Evolutionary conservation across 805 yeast genomes (phyloP).

Genomic region (Cyberlindnera maclurae): DNA sequence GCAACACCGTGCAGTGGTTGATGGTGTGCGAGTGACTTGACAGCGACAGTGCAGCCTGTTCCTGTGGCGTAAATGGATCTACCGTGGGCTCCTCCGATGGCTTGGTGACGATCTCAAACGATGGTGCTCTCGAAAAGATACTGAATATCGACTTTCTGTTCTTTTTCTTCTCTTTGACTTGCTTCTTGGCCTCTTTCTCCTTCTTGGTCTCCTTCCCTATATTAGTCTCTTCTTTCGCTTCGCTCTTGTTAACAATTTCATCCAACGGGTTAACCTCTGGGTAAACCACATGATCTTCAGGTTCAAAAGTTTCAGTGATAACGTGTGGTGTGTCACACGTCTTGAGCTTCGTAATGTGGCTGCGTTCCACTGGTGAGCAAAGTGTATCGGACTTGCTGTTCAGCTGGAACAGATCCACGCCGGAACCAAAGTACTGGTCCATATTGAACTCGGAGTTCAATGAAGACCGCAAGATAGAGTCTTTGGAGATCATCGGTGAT

Average conservation of each 20-base stretch:
- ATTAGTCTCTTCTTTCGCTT: background rate
- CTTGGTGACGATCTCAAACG: constrained; percentile 21
- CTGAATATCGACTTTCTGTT: constrained; percentile 21
- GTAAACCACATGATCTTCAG: no score
- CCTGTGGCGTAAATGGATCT: no score
- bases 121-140: constrained; percentile 16
- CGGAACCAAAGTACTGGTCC: constrained; percentile 8
- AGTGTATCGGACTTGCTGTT: constrained; percentile 1
- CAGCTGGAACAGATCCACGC: constrained; percentile 7
- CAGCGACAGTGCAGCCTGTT: no score
- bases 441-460: constrained; percentile 9
- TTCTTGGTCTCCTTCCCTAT: background rate
- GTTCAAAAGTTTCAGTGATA: constrained; percentile 3
- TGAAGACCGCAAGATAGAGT: constrained; percentile 11
- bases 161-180: constrained; percentile 9
- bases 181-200: constrained; percentile 2
- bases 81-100: background rate
- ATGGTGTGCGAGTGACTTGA: no score
- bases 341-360: constrained; percentile 1
- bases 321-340: constrained; percentile 6
- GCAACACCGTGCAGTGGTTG: no score
- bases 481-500: constrained; percentile 10
- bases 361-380: no score
- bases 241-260: no score
- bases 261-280: no score